Evolutionary conservation across 306 rosid species (phyloP).

Genomic region (Cicer pinnatifidum): DNA sequence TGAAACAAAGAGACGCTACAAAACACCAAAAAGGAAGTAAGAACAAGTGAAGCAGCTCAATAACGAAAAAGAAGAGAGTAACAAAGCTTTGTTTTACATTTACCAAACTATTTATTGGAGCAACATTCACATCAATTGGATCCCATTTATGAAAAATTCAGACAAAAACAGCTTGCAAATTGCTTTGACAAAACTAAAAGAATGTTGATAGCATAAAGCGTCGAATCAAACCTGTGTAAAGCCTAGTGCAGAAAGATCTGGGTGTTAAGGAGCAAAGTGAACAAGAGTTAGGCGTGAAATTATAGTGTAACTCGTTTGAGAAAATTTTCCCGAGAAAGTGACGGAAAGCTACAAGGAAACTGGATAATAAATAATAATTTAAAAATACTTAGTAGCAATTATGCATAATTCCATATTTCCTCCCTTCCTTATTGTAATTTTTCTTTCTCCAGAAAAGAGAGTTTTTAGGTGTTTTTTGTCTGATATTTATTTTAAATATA

Average conservation of each 20-base stretch:
- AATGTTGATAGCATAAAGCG: conserved; percentile 26
- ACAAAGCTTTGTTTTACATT: not conserved
- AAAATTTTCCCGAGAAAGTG: conserved; percentile 48
- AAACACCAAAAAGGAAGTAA: conserved; percentile 37
- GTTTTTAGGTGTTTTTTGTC: too few relatives aligned
- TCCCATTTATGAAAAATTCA: conserved; percentile 6
- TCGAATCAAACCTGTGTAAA: conserved; percentile 38
- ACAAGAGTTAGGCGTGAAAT: not conserved
- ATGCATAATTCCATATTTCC: too few relatives aligned
- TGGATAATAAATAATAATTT: not conserved
- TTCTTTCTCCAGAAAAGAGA: too few relatives aligned
- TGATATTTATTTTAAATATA: too few relatives aligned
- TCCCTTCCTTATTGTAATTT: too few relatives aligned
- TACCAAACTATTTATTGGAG: not conserved
- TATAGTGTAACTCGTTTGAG: conserved; percentile 6
- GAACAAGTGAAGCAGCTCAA: not conserved
- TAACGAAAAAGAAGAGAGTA: conserved; percentile 14
- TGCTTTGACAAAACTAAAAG: conserved; percentile 24
- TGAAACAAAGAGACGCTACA: not conserved
- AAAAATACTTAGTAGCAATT: not conserved
- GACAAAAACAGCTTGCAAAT: conserved; percentile 5
- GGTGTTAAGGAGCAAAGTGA: conserved; percentile 28
- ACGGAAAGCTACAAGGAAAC: conserved; percentile 21
- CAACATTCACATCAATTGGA: conserved; percentile 18
- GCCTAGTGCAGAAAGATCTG: conserved; percentile 45